Evolutionary conservation across 352 stramenopile species (phyloP).

Genomic region (Blastocystis sp.): DNA sequence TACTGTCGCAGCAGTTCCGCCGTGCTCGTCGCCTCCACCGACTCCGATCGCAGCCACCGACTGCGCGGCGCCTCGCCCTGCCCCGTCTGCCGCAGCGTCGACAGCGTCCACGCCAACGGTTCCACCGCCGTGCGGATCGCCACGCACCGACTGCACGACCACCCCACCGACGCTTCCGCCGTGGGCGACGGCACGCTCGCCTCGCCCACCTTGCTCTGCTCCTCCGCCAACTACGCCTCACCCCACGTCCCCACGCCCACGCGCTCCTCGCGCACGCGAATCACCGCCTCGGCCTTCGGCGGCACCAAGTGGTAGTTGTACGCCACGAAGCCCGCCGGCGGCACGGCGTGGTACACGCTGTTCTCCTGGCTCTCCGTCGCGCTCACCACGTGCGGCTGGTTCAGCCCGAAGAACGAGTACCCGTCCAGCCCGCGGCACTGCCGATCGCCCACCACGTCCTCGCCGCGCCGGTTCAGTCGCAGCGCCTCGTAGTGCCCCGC

Average conservation of each 20-base stretch:
- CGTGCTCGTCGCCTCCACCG: neutral
- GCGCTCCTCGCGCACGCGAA: conserved; percentile 36
- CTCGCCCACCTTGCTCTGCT: neutral
- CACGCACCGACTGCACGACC: conserved; percentile 15
- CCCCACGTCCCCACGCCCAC: neutral
- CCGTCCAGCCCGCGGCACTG: neutral
- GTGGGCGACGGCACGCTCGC: neutral
- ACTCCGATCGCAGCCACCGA: neutral
- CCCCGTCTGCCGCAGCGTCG: conserved; percentile 26
- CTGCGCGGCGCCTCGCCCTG: neutral
- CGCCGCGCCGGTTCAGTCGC: neutral
- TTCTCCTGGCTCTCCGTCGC: conserved; percentile 3
- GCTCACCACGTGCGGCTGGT: conserved; percentile 13
- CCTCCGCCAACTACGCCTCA: conserved; percentile 5
- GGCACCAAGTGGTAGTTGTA: conserved; percentile 34
- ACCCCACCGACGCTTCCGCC: neutral
- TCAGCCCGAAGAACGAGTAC: conserved; percentile 46
- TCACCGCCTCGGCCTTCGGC: neutral
- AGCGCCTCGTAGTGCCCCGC: neutral
- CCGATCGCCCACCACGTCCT: neutral
- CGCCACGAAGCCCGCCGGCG: neutral
- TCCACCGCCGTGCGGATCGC: neutral
- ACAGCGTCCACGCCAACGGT: conserved; percentile 35
- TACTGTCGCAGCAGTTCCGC: conserved; percentile 36
- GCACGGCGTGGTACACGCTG: conserved; percentile 27